Percentiles rank a stretch among this genome's conserved stretches.
These are phyloP conservation scores for Smallanthus sonchifolius DNA, from an alignment of 129 eudicot genomes.

Conservation along the genomic window DNA sequence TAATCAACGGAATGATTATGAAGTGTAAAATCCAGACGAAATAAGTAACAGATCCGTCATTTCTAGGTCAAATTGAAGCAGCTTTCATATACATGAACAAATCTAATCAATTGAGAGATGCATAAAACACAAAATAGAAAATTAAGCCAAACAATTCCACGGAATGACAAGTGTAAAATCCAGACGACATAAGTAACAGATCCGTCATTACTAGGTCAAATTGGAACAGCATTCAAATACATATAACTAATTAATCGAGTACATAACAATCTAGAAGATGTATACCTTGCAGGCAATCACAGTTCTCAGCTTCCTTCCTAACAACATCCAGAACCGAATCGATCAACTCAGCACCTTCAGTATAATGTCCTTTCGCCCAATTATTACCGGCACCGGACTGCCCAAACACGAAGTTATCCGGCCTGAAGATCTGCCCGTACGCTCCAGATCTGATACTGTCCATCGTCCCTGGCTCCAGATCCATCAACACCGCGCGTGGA, in stretches of 20 bases:
- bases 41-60: not conserved
- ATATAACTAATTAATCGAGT: not conserved
- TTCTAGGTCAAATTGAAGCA: not conserved
- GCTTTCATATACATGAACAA: not conserved
- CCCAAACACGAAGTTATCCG: conserved; percentile 44
- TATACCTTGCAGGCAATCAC: conserved; percentile 44
- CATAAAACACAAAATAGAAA: not conserved
- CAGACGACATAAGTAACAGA: not conserved
- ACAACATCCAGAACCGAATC: conserved; percentile 48
- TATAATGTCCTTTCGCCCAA: conserved; percentile 48
- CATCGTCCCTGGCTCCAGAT: conserved; percentile 59
- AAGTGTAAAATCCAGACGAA: not conserved
- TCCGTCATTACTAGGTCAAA: not conserved
- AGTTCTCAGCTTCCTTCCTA: conserved; percentile 44
- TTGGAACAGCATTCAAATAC: not conserved
- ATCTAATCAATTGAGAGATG: conserved; percentile 17
- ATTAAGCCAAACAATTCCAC: not conserved
- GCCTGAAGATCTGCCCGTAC: conserved; percentile 43
- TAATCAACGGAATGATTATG: not conserved
- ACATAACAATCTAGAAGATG: not conserved
- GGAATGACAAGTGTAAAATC: not conserved
- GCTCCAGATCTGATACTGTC: conserved; percentile 49
- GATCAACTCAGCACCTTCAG: conserved; percentile 47
- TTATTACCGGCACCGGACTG: conserved; percentile 45
- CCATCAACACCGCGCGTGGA: conserved; percentile 58